These are phyloP conservation scores for Grosmannia clavigera DNA, from an alignment of 2,329 filamentous ascomycete species.

Conservation along the genomic window DNA sequence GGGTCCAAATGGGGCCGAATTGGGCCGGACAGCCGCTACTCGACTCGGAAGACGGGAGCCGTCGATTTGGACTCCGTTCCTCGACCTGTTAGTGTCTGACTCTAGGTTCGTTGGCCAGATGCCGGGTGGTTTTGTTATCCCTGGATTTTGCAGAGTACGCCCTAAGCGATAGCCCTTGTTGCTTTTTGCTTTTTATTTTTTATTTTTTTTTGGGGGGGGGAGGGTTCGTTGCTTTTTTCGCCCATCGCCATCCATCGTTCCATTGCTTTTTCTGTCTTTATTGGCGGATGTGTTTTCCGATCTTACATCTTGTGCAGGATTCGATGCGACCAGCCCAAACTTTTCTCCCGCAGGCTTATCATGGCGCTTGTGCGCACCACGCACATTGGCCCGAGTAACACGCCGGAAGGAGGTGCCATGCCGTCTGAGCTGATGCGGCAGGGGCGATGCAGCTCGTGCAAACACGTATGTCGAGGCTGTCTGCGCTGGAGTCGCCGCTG, in stretches of 20 bases:
- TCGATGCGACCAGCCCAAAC: too few species aligned
- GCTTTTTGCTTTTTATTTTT: background rate
- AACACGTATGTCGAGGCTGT: too few species aligned
- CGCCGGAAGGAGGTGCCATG: too few species aligned
- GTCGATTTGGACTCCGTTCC: background rate
- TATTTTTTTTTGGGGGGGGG: background rate
- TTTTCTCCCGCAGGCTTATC: too few species aligned
- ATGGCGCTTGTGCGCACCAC: too few species aligned
- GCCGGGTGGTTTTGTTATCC: background rate
- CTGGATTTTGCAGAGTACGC: background rate
- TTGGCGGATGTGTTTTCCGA: background rate
- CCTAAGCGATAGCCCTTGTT: background rate
- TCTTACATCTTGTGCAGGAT: too few species aligned
- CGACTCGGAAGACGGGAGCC: conserved; percentile 4
- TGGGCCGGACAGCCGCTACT: background rate
- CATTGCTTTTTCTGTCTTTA: background rate
- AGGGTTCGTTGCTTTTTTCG: background rate
- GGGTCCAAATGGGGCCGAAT: background rate
- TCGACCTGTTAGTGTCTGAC: background rate
- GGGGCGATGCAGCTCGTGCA: too few species aligned
- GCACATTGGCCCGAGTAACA: too few species aligned
- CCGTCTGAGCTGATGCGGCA: too few species aligned
- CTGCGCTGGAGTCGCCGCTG: too few species aligned
- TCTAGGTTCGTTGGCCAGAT: background rate
- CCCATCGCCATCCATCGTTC: background rate